Evolutionary conservation across 441 rosid genomes (phyloP), one percentile per base, ranked within the genome.

Genomic region (Arabidopsis lyrata): DNA sequence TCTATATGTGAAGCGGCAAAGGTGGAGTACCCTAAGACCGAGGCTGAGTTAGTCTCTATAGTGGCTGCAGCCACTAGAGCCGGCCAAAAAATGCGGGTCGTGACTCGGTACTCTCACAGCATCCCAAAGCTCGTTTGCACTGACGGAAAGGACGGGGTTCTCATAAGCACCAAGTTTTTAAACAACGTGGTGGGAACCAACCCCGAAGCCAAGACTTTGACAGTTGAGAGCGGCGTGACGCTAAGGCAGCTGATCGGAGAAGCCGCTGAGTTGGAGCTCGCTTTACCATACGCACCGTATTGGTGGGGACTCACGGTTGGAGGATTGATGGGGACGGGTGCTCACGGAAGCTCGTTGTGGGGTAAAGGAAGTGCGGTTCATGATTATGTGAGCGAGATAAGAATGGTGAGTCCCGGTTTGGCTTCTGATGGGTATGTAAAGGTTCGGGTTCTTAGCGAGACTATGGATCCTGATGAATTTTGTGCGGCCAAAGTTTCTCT

Each of bases 301-400:
- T 90, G 98, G 98, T 93, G 92, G 95, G 98, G 97, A 2, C 18
- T 88, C 12, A 90, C 97, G 2, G 72, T 90, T 1, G 98, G 97
- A 5, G 97, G 98, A 4, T 65, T 93, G 47, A 24, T 93, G 77
- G 82, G 85, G 29, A 93, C 98, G 0, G 97, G 94, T 5, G 92
- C 97, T 6, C 97, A 90, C 18, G 98, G 98, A 6, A 93, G 98
- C 80, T 66, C 92, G 5, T 68, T 93, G 53, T 89, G 87, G 92
- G 87, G 87, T 6, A 83, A 78, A 52, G 98, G 98, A 35, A 86
- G 98, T 57, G 68, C 92, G 0, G 77, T 93, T 36, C 97, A 93
- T 78, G 98, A 93, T 72, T 80, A 90, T 61, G 88, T 87, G 6
- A 83, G 76, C 39, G 83, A 52, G 9, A 52, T 90, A 1, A 82